Evolutionary conservation across 2,329 filamentous ascomycete species (phyloP).

Genomic region (Xylariaceae sp.): DNA sequence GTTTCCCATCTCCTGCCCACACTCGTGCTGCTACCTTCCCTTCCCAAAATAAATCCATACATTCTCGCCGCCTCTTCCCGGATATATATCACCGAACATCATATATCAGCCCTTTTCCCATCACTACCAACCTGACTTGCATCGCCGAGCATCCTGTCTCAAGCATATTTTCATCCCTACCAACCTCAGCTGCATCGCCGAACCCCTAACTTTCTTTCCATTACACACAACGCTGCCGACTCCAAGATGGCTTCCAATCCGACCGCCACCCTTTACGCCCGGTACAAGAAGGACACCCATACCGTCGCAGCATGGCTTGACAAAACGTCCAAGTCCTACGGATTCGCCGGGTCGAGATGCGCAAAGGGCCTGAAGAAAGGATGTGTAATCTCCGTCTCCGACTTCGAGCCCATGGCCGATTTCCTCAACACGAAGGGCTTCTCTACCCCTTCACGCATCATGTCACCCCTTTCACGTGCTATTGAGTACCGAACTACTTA

Average conservation of each 20-base stretch:
- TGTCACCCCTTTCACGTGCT: slow-evolving; percentile 1
- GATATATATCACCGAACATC: no score
- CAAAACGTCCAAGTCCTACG: slow-evolving; percentile 2
- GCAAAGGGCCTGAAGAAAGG: not conserved
- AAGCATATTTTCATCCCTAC: no score
- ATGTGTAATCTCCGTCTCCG: not conserved
- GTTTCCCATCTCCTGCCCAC: no score
- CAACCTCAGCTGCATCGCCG: no score
- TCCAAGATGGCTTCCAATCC: not conserved
- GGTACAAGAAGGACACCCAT: slow-evolving; percentile 6
- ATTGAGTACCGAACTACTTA: slow-evolving; percentile 3
- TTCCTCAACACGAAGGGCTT: slow-evolving; percentile 1
- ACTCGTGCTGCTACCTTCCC: no score
- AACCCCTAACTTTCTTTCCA: no score
- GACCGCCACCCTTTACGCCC: not conserved
- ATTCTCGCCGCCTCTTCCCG: no score
- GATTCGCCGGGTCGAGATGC: not conserved
- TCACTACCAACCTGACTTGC: no score
- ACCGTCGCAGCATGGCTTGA: slow-evolving; percentile 5
- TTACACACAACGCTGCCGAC: no score
- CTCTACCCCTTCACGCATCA: slow-evolving; percentile 1
- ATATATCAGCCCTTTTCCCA: no score
- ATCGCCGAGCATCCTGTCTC: no score
- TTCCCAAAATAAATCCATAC: no score
- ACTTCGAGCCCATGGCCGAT: slow-evolving; percentile 5